Evolutionary conservation across 2,329 filamentous ascomycete species (phyloP).

Genomic region (Passalora sequoiae): DNA sequence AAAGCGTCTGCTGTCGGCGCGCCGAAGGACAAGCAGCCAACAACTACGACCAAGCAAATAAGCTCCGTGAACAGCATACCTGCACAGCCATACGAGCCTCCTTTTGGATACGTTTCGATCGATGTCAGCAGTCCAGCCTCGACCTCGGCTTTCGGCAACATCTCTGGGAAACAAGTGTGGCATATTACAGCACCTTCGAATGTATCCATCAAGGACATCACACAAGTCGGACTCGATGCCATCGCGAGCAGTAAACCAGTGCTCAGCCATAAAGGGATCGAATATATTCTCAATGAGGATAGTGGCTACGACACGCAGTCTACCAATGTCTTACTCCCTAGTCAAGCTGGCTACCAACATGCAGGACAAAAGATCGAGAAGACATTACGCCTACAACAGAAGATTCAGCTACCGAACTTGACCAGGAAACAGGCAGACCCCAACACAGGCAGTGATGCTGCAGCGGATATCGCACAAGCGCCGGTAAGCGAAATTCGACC

Average conservation of each 20-base stretch:
- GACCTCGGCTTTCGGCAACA: conserved; percentile 47
- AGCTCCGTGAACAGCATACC: conserved; percentile 17
- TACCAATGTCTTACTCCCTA: conserved; percentile 23
- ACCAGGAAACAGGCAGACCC: conserved; percentile 39
- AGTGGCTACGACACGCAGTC: conserved; percentile 12
- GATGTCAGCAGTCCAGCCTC: conserved; percentile 44
- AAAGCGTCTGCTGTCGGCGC: conserved; percentile 3
- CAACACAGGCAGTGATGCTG: conserved; percentile 37
- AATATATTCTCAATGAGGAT: conserved; percentile 44
- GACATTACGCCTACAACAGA: conserved; percentile 61
- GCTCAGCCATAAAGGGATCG: conserved; percentile 58
- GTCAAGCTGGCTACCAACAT: conserved; percentile 27
- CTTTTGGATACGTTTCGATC: conserved; percentile 45
- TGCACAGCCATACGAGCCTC: conserved; percentile 29
- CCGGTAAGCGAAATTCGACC: conserved; percentile 52
- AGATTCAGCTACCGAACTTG: conserved; percentile 50
- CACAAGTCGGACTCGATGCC: conserved; percentile 59
- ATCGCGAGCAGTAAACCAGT: conserved; percentile 50
- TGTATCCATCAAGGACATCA: conserved; percentile 62
- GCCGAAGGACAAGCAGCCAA: neutral
- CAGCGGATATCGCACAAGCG: conserved; percentile 42
- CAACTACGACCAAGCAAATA: neutral
- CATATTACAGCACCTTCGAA: conserved; percentile 70
- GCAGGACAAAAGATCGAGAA: conserved; percentile 49
- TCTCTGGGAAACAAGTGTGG: conserved; percentile 71